Conservation (phyloP, 2,329 filamentous ascomycete genomes). For the Pseudopyrenochaeta lycopersici region DNA sequence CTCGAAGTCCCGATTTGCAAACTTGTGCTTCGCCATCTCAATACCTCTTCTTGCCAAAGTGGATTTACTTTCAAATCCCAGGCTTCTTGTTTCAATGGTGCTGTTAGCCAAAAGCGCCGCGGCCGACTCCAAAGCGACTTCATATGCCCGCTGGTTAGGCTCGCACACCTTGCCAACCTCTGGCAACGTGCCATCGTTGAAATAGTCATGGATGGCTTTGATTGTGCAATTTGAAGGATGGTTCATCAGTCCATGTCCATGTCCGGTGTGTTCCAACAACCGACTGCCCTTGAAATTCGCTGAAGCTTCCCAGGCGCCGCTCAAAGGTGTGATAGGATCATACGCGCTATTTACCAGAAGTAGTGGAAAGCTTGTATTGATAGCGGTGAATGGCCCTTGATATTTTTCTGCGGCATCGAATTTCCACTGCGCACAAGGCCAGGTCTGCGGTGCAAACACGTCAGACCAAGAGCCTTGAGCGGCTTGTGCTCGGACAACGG, state of each 20-base stretch:
- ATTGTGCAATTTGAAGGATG: constrained; percentile 18
- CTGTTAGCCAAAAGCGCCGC: neutral
- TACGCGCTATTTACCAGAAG: constrained; percentile 21
- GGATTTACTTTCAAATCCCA: too few relatives aligned
- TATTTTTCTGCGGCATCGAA: constrained; percentile 24
- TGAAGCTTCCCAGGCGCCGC: constrained; percentile 22
- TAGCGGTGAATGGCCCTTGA: constrained; percentile 12
- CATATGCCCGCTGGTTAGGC: constrained; percentile 12
- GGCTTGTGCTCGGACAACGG: constrained; percentile 13
- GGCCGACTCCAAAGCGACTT: neutral
- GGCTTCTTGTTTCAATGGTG: neutral
- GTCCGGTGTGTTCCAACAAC: constrained; percentile 21
- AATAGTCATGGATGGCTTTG: constrained; percentile 17
- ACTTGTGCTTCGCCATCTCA: too few relatives aligned
- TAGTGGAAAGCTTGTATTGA: constrained; percentile 23
- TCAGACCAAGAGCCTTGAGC: constrained; percentile 19
- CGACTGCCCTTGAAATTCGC: constrained; percentile 18
- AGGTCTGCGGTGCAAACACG: constrained; percentile 12
- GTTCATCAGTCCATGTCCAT: constrained; percentile 11
- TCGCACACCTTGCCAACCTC: constrained; percentile 19
- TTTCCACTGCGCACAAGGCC: constrained; percentile 26
- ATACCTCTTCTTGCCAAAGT: too few relatives aligned
- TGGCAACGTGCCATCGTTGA: constrained; percentile 22
- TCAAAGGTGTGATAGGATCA: constrained; percentile 28
- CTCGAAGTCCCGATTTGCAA: too few relatives aligned